phyloP scores from a whole-genome alignment of 176 grass and related monocot genomes.

The Musa beccarii region DNA sequence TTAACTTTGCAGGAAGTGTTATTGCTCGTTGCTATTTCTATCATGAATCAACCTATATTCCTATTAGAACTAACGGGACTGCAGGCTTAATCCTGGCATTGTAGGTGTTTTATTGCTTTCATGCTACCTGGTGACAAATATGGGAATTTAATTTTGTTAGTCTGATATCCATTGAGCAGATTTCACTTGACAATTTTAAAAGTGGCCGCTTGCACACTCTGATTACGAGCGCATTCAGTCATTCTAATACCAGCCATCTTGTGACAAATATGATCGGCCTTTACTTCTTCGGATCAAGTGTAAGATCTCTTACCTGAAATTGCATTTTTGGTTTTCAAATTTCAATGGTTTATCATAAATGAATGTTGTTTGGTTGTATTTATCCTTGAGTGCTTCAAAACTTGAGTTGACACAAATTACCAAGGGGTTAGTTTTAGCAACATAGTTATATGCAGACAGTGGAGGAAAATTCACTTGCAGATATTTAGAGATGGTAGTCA shows the following conservation, averaged over 20 bases:
- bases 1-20: background rate
- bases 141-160: background rate
- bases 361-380: background rate
- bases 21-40: constrained; percentile 7
- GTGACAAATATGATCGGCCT: constrained; percentile 67
- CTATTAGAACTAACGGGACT: background rate
- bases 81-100: background rate
- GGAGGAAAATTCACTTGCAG: background rate
- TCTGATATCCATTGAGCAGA: constrained; percentile 33
- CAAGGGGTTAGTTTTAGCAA: no score
- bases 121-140: background rate
- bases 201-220: constrained; percentile 71
- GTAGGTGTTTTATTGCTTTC: background rate
- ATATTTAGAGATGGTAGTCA: no score
- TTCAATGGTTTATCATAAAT: background rate
- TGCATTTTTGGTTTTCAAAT: background rate
- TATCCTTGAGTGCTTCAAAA: background rate
- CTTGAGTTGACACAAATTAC: background rate
- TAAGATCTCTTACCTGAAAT: constrained; percentile 15
- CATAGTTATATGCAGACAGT: background rate
- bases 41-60: background rate
- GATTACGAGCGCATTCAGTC: constrained; percentile 81
- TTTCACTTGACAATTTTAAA: constrained; percentile 81
- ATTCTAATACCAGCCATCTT: constrained; percentile 40
- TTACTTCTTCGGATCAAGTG: constrained; percentile 74